phyloP scores from a whole-genome alignment of 2,329 filamentous ascomycete species.

The Hymenotorrendiella dingleyae region DNA sequence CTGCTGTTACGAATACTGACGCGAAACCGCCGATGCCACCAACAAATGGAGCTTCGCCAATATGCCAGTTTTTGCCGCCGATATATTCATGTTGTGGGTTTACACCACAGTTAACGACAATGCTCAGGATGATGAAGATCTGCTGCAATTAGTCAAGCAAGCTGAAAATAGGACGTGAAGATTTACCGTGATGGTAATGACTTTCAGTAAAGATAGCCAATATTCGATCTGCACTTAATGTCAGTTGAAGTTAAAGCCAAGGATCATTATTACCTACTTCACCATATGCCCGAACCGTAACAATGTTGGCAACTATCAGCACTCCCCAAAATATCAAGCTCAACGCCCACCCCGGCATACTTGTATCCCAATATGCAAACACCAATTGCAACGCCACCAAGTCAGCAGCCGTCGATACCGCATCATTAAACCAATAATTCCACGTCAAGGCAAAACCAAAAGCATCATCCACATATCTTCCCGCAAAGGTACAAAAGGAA shows the following conservation, averaged over 20 bases:
- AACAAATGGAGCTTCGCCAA: slow-evolving; percentile 57
- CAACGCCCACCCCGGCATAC: slow-evolving; percentile 57
- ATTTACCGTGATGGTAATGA: slow-evolving; percentile 43
- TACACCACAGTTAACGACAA: slow-evolving; percentile 53
- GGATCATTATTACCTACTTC: slow-evolving; percentile 34
- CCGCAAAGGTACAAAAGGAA: slow-evolving; percentile 50
- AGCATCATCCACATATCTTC: slow-evolving; percentile 47
- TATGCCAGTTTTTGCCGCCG: slow-evolving; percentile 51
- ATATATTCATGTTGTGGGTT: slow-evolving; percentile 50
- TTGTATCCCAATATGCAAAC: slow-evolving; percentile 55
- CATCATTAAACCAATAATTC: slow-evolving; percentile 64
- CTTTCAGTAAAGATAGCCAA: slow-evolving; percentile 50
- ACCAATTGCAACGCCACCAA: slow-evolving; percentile 53
- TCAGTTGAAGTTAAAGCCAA: not conserved
- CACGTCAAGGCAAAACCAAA: slow-evolving; percentile 48
- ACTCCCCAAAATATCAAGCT: slow-evolving; percentile 56
- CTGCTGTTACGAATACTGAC: slow-evolving; percentile 57
- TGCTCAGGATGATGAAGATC: slow-evolving; percentile 59
- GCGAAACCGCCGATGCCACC: slow-evolving; percentile 60
- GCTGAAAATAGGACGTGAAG: not conserved
- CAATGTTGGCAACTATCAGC: slow-evolving; percentile 45
- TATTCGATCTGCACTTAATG: slow-evolving; percentile 40
- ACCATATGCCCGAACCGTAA: slow-evolving; percentile 48
- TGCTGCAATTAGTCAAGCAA: slow-evolving; percentile 16
- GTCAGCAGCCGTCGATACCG: slow-evolving; percentile 53